phyloP scores from a whole-genome alignment of 306 rosid genomes.

The Prunus mongolica region DNA sequence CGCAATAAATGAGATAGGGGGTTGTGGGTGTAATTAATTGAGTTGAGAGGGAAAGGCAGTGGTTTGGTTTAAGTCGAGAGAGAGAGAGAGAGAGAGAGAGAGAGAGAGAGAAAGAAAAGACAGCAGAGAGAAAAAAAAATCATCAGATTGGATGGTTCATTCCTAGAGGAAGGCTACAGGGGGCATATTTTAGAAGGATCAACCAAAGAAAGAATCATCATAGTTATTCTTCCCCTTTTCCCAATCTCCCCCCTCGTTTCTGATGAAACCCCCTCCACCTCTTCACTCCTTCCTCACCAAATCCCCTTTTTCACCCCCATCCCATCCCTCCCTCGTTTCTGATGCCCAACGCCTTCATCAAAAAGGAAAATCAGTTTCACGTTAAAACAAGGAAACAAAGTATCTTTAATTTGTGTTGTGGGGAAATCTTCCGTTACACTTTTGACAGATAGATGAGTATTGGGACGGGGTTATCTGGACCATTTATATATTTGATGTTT shows the following conservation, averaged over 20 bases:
- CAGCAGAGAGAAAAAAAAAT: slow-evolving; percentile 16
- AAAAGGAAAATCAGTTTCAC: slow-evolving; percentile 6
- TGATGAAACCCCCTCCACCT: slow-evolving; percentile 36
- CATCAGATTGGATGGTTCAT: slow-evolving; percentile 49
- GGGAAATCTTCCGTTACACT: not conserved
- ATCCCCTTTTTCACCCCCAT: not conserved
- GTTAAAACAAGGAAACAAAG: not conserved
- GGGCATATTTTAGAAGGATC: slow-evolving; percentile 35
- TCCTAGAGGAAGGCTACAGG: slow-evolving; percentile 6
- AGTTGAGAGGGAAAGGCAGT: not conserved
- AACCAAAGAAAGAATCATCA: slow-evolving; percentile 42
- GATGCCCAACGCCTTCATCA: slow-evolving; percentile 23
- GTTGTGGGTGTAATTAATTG: slow-evolving; percentile 34
- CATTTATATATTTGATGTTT: too few species aligned
- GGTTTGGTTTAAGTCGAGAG: not conserved
- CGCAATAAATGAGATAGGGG: slow-evolving; percentile 26
- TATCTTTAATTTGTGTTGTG: too few species aligned
- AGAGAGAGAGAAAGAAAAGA: not conserved
- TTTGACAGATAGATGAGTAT: too few species aligned
- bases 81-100: slow-evolving; percentile 15
- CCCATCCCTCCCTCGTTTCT: slow-evolving; percentile 41
- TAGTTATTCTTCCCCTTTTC: slow-evolving; percentile 27
- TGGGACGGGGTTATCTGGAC: too few species aligned
- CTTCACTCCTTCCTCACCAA: slow-evolving; percentile 13
- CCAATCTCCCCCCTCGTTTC: slow-evolving; percentile 39